These are phyloP conservation scores for Carex arenaria DNA, from an alignment of 202 grass and related monocot species.

Conservation along the genomic window DNA sequence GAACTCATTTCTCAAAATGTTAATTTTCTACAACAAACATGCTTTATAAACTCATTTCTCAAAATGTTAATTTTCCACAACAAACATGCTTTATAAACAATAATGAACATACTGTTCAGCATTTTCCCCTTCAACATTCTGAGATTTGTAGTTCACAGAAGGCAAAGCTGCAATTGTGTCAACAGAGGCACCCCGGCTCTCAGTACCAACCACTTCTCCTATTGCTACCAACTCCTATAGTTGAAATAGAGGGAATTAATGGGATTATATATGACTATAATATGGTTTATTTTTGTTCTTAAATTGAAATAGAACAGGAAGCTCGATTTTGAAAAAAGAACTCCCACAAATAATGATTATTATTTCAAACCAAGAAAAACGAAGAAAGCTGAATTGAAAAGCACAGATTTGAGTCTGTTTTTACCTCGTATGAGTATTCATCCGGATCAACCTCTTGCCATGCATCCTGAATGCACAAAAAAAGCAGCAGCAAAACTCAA, in stretches of 20 bases:
- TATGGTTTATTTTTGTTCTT: background rate
- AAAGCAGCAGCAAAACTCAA: background rate
- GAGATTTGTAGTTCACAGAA: constrained; percentile 76
- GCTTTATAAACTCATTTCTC: background rate
- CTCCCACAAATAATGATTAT: constrained; percentile 17
- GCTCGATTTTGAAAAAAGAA: background rate
- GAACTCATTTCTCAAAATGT: background rate
- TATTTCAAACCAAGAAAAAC: constrained; percentile 21
- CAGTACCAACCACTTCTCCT: constrained; percentile 89
- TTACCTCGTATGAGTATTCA: constrained; percentile 93
- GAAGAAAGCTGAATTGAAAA: background rate
- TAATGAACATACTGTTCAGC: constrained; percentile 78
- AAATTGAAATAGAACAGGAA: background rate
- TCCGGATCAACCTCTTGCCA: constrained; percentile 98
- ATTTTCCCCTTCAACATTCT: constrained; percentile 72
- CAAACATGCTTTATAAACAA: background rate
- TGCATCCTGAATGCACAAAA: constrained; percentile 51
- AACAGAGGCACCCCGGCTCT: constrained; percentile 85
- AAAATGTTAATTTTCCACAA: background rate
- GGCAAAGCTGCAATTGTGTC: constrained; percentile 87
- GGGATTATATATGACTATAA: background rate
- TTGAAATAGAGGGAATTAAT: background rate
- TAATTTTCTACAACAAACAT: background rate
- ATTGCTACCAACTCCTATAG: constrained; percentile 89
- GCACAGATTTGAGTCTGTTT: background rate